Evolutionary conservation across 192 early-diverging fungal genomes (phyloP).

Genomic region (Lobosporangium transversale): DNA sequence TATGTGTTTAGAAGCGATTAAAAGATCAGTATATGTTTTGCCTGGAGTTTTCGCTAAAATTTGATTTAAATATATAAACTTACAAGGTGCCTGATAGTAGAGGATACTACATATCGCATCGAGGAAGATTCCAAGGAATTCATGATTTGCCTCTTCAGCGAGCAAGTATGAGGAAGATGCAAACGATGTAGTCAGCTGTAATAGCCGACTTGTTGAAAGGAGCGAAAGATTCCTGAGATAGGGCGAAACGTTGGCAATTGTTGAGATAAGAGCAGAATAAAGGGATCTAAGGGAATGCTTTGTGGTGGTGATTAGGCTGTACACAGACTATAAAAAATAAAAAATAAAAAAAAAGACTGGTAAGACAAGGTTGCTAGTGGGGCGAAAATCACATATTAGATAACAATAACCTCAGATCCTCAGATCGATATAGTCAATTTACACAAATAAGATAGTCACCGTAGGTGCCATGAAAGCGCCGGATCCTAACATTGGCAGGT

Average conservation of each 20-base stretch:
- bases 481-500: slow-evolving; percentile 69
- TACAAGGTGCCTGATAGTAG: slow-evolving; percentile 84
- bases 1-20: background rate
- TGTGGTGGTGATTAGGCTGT: slow-evolving; percentile 79
- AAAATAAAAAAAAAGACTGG: slow-evolving; percentile 4
- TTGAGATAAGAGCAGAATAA: slow-evolving; percentile 81
- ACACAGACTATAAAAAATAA: slow-evolving; percentile 65
- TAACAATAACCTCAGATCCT: too few species aligned
- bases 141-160: slow-evolving; percentile 81
- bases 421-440: too few species aligned
- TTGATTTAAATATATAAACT: background rate
- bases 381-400: background rate
- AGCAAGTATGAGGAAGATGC: slow-evolving; percentile 82
- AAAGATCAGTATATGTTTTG: too few species aligned
- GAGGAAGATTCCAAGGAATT: slow-evolving; percentile 75
- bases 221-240: slow-evolving; percentile 80
- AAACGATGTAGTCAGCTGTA: slow-evolving; percentile 80
- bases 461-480: slow-evolving; percentile 69
- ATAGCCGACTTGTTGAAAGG: slow-evolving; percentile 75
- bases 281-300: slow-evolving; percentile 69
- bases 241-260: slow-evolving; percentile 86
- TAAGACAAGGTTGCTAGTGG: background rate
- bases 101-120: slow-evolving; percentile 87
- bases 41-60: too few species aligned
- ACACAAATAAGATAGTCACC: slow-evolving; percentile 87